These are phyloP conservation scores for Apiospora phragmitis DNA, from an alignment of 2,329 filamentous ascomycete genomes.

Conservation along the genomic window DNA sequence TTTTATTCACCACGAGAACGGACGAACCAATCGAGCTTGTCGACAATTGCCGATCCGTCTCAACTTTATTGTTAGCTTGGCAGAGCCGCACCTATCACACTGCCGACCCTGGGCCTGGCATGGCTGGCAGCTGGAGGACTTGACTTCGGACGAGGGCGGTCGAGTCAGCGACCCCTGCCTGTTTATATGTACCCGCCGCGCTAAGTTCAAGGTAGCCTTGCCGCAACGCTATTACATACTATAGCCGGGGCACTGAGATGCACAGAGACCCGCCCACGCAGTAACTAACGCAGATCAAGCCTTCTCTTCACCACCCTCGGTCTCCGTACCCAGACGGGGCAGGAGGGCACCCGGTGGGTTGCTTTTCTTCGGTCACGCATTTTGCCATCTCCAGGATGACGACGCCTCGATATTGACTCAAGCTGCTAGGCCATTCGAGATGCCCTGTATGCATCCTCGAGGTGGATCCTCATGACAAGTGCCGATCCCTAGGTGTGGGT, in stretches of 20 bases:
- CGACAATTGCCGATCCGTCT: conserved; percentile 3
- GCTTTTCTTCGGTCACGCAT: not conserved
- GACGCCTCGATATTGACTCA: conserved; percentile 1
- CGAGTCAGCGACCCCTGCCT: conserved; percentile 1
- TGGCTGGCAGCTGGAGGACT: not conserved
- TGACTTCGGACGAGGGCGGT: not conserved
- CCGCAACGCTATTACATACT: not conserved
- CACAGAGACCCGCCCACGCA: not conserved
- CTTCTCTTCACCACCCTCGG: not conserved
- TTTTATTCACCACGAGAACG: not conserved
- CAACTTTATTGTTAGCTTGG: conserved; percentile 5
- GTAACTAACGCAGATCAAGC: conserved; percentile 2
- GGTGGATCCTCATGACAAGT: not conserved
- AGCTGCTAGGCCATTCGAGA: not conserved
- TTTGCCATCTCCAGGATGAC: not conserved
- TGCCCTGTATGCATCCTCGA: not conserved
- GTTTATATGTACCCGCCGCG: not conserved
- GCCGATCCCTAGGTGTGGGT: conserved; percentile 2
- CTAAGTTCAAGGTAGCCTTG: not conserved
- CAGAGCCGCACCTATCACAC: not conserved
- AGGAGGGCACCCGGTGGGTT: not conserved
- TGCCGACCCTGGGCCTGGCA: not conserved
- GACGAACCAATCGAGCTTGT: not conserved
- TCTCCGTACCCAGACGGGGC: not conserved
- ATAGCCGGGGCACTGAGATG: too few relatives aligned